A percentile compares a stretch with the other conserved stretches of the same genome.
Evolutionary conservation across 176 grass and related monocot species (phyloP).

Genomic region (Oropetium thomaeum): DNA sequence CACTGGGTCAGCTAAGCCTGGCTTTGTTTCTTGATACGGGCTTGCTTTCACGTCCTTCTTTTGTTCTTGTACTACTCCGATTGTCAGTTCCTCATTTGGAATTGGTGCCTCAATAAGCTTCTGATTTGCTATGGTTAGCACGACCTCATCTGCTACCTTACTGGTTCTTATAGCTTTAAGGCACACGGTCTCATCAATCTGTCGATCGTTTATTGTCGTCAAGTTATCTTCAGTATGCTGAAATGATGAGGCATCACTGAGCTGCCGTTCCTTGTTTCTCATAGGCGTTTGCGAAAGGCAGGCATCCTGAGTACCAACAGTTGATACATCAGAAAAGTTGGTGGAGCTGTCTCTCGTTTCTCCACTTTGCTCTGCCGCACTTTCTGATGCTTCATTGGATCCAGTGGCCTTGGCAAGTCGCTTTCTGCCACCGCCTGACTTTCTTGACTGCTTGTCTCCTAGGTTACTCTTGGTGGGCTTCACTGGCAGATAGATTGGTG

Average conservation of each 20-base stretch:
- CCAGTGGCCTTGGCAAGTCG: slow-evolving; percentile 34
- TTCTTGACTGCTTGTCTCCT: slow-evolving; percentile 54
- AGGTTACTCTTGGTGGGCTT: slow-evolving; percentile 54
- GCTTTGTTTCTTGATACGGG: slow-evolving; percentile 27
- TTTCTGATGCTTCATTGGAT: slow-evolving; percentile 30
- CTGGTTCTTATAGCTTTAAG: slow-evolving; percentile 42
- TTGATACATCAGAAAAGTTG: slow-evolving; percentile 45
- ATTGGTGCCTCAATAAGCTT: slow-evolving; percentile 31
- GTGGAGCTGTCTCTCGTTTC: slow-evolving; percentile 32
- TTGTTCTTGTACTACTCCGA: slow-evolving; percentile 42
- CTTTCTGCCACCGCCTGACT: slow-evolving; percentile 38
- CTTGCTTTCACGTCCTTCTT: slow-evolving; percentile 23
- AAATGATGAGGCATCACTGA: slow-evolving; percentile 2
- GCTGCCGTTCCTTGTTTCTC: slow-evolving; percentile 18
- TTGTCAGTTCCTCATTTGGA: slow-evolving; percentile 51
- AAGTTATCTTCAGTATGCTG: slow-evolving; percentile 25
- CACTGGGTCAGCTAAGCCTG: slow-evolving; percentile 21
- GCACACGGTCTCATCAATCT: slow-evolving; percentile 23
- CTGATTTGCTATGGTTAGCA: neutral
- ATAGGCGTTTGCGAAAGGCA: slow-evolving; percentile 24
- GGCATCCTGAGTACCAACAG: slow-evolving; percentile 41
- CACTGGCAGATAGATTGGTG: slow-evolving; percentile 72
- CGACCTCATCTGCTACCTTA: slow-evolving; percentile 9
- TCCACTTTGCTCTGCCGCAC: slow-evolving; percentile 23
- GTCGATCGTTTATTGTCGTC: slow-evolving; percentile 23